Conservation (phyloP, 192 early-diverging fungal species). For the Coemansia sp. region DNA sequence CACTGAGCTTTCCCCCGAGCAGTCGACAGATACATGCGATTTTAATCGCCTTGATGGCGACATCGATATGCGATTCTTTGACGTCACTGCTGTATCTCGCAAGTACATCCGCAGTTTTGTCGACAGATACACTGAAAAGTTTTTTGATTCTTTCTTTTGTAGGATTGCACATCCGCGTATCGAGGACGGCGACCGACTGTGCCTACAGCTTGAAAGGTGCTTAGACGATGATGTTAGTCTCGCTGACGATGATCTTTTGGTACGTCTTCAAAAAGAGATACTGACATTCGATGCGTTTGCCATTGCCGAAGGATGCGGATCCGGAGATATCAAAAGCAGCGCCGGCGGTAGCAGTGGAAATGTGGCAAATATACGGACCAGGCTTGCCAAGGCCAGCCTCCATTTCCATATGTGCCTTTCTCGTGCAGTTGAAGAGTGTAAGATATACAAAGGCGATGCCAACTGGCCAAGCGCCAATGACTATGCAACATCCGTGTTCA, state of each 20-base stretch:
- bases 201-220: neutral
- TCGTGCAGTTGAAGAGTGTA: conserved; percentile 20
- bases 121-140: conserved; percentile 31
- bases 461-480: conserved; percentile 36
- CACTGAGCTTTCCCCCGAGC: conserved; percentile 30
- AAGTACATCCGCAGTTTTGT: conserved; percentile 39
- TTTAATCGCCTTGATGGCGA: conserved; percentile 42
- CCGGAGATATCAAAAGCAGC: neutral
- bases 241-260: conserved; percentile 11
- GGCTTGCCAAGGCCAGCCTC: conserved; percentile 8
- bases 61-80: conserved; percentile 37
- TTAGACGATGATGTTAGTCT: conserved; percentile 1
- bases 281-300: conserved; percentile 9
- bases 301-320: neutral
- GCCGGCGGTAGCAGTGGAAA: conserved; percentile 5
- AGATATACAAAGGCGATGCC: conserved; percentile 21
- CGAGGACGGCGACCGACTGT: conserved; percentile 6
- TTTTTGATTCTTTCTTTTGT: conserved; percentile 41
- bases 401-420: conserved; percentile 41
- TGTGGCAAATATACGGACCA: neutral
- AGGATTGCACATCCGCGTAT: conserved; percentile 14
- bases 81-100: conserved; percentile 21
- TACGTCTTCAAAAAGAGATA: conserved; percentile 25
- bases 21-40: conserved; percentile 26
- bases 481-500: conserved; percentile 42